A percentile compares a stretch with the other conserved stretches of the same genome.
phyloP scores from a whole-genome alignment of 1,284 basidiomycete genomes.

The Golubevia sp. region DNA sequence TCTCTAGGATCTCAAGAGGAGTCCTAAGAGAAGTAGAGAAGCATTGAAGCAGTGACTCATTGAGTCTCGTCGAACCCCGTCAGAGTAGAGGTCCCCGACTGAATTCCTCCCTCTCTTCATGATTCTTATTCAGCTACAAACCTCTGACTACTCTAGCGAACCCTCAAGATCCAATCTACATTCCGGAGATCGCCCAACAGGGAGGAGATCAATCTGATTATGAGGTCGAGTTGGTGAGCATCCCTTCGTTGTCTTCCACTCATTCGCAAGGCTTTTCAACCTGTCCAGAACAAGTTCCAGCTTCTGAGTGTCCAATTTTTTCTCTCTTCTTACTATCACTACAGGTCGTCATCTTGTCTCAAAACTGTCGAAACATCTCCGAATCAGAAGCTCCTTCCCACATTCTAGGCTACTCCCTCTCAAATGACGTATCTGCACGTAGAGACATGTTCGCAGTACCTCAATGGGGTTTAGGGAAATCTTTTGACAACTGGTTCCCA shows the following conservation, averaged over 20 bases:
- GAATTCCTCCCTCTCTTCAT: not conserved
- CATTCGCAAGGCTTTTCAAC: too few species aligned
- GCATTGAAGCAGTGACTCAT: too few species aligned
- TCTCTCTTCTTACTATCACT: too few species aligned
- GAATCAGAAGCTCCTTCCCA: slow-evolving; percentile 18
- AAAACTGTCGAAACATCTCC: slow-evolving; percentile 22
- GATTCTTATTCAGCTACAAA: slow-evolving; percentile 18
- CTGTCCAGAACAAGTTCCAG: too few species aligned
- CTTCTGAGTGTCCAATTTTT: not conserved
- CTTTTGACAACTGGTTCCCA: slow-evolving; percentile 31
- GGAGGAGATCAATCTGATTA: slow-evolving; percentile 27
- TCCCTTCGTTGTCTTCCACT: not conserved
- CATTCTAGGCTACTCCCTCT: slow-evolving; percentile 32
- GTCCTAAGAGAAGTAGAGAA: too few species aligned
- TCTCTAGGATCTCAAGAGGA: not conserved
- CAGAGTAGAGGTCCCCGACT: not conserved
- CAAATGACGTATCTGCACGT: slow-evolving; percentile 34
- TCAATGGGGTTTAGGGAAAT: slow-evolving; percentile 40
- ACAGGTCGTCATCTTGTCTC: slow-evolving; percentile 18
- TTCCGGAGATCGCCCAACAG: slow-evolving; percentile 21
- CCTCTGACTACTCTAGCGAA: slow-evolving; percentile 19
- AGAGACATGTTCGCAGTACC: slow-evolving; percentile 37
- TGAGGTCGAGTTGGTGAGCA: slow-evolving; percentile 35
- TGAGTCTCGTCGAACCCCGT: too few species aligned
- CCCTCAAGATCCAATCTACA: slow-evolving; percentile 19